These are phyloP conservation scores for Coemansia sp. DNA, from an alignment of 192 early-diverging fungal species.

Conservation along the genomic window DNA sequence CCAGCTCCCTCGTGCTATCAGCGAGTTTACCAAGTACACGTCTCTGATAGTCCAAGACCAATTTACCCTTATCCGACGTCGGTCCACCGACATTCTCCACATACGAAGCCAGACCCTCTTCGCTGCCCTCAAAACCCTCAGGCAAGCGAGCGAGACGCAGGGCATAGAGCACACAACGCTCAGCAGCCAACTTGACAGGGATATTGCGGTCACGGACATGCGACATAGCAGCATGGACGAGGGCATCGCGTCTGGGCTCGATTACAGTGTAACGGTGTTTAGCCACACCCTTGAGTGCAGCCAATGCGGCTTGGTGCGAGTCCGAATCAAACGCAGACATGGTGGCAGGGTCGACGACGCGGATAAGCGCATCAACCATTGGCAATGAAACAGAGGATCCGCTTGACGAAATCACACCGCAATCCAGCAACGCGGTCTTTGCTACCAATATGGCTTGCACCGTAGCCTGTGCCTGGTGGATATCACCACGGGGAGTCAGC, in stretches of 20 bases:
- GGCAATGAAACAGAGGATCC: background rate
- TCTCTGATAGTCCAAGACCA: constrained; percentile 63
- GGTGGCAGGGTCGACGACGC: constrained; percentile 23
- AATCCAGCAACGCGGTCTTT: constrained; percentile 25
- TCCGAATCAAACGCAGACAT: constrained; percentile 36
- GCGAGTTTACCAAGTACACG: constrained; percentile 57
- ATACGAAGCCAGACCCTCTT: constrained; percentile 28
- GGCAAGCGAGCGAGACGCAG: constrained; percentile 61
- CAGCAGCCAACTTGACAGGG: constrained; percentile 84
- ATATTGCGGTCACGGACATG: constrained; percentile 78
- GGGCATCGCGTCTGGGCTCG: constrained; percentile 48
- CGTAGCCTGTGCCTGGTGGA: constrained; percentile 28
- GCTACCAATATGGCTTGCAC: constrained; percentile 35
- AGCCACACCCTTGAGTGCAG: constrained; percentile 60
- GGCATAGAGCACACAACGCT: constrained; percentile 74
- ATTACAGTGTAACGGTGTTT: constrained; percentile 54
- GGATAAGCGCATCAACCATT: constrained; percentile 28
- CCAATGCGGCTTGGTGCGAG: constrained; percentile 58
- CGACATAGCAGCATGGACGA: constrained; percentile 70
- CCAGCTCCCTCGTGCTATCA: constrained; percentile 45
- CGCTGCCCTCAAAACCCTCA: constrained; percentile 28
- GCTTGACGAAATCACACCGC: background rate
- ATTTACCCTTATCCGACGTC: constrained; percentile 52
- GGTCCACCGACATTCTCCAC: constrained; percentile 57
- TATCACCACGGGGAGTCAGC: constrained; percentile 51